Evolutionary conservation across 2,329 filamentous ascomycete species (phyloP), one percentile per base, ranked within the genome.

Genomic region (Aspergillus fischeri): DNA sequence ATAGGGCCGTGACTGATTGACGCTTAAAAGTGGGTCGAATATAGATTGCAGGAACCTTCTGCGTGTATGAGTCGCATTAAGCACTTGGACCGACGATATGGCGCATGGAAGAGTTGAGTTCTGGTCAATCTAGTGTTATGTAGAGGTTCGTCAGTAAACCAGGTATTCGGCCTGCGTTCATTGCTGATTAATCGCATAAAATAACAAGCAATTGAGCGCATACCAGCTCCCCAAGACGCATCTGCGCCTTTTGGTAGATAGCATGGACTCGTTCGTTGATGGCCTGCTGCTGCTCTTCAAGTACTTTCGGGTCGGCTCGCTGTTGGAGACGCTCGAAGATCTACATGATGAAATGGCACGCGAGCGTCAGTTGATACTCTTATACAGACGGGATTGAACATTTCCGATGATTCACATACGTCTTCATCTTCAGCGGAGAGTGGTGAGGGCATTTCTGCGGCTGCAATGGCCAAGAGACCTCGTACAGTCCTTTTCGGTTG

Each of bases 61-160:
- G 62, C 94, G 86, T n/a, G 93, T 96, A 70, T 94, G 87, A 59
- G 83, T 83, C 48, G 91, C 91, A 70, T 92, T 90, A 60, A 95
- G 85, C 59, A 99, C 81, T 66, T 89, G 86, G 70, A 99, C 84
- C 48, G 91, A 90, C 66, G 90, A 90, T 71, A 99, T 88, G 14
- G 91, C 91, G 67, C 94, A 90, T 44, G 94, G 93, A 57, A 94
- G 85, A 47, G 90, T 90, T 63, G 89, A 88, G 73, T 97, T 96
- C 75, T 89, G 84, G 64, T 86, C 83, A 68, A 95, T 83, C 89
- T 92, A 62, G 59, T 65, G 54, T 54, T 45, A 60, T 59, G 52
- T 21, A 54, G 25, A 51, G 14, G 32, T 47, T 59, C 61, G 52
- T 62, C 38, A 62, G 55, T 54, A 28, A 42, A 49, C 50, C 24